Evolutionary conservation across 768 basidiomycete genomes (phyloP), one percentile per base, ranked within the genome.

Genomic region (Xanthoconium stramineum): DNA sequence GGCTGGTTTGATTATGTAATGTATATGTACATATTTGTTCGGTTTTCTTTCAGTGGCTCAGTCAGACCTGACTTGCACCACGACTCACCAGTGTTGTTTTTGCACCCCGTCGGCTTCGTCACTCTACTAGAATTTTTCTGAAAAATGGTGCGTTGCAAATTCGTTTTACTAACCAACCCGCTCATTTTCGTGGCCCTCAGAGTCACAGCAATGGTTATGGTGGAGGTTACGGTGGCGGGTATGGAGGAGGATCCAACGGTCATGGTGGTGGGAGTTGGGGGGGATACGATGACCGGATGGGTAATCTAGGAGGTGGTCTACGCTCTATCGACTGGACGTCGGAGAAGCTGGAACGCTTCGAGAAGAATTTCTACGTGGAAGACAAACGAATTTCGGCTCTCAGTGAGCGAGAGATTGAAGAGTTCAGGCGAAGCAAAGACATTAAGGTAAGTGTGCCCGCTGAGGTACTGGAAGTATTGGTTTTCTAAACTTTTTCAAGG

Each of bases 351-450:
- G 81, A 86, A 65, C 86, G 82, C 63, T 98, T 99, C 62, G 96
- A 98, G 75, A 99, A 98, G 78, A 98, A 98, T 78, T 99, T 96
- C 63, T 96, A 96, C 64, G 78, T 86, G 45, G 94, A 99, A 72
- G 92, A 98, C 72, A 87, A 89, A 67, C 83, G 85, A 30, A 91
- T 98, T 43, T 73, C 85, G 19, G 76, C 80, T 33, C 87, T 88
- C 59, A 83, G 79, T 51, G 94, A 98, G 15, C 79, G 84, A 47
- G 96, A 99, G 66, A 81, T 98, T 53, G 89, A 92, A 53, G 93
- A 93, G 46, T 98, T 95, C 74, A 80, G 89, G 58, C 80, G 82
- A 28, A 60, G 59, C 47, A 93, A 97, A 72, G 90, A 95, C 72
- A 98, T 99, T 73, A 90, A 88, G 79, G 92, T 89, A 50, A 43